Conservation (phyloP, 306 rosid genomes). For the Lagenaria siceraria region DNA sequence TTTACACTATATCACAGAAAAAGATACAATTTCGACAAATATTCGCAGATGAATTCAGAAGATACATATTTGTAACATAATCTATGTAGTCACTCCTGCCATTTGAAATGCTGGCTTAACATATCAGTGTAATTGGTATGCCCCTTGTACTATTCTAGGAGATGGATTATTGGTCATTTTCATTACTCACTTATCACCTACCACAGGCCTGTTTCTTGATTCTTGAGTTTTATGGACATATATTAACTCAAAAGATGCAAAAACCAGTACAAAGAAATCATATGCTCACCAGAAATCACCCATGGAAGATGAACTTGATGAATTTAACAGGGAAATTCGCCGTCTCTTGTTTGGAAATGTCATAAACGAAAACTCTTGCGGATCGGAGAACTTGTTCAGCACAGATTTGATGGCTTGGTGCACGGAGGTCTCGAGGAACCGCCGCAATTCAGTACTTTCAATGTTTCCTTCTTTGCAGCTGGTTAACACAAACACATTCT, state of each 20-base stretch:
- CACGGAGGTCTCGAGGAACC: constrained; percentile 36
- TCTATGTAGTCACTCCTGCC: background rate
- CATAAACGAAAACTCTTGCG: constrained; percentile 9
- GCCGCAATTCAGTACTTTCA: constrained; percentile 27
- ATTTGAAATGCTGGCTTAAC: background rate
- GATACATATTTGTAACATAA: background rate
- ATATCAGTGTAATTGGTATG: background rate
- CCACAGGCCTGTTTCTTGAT: background rate
- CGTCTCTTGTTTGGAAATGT: constrained; percentile 5
- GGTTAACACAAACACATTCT: constrained; percentile 47
- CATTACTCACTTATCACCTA: background rate
- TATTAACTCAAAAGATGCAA: background rate
- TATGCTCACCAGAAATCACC: constrained; percentile 28
- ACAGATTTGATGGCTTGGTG: constrained; percentile 49
- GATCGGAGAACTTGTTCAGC: constrained; percentile 38
- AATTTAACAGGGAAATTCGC: constrained; percentile 20
- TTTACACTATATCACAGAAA: background rate
- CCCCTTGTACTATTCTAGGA: constrained; percentile 1
- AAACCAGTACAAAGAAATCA: background rate
- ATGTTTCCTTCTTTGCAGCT: constrained; percentile 28
- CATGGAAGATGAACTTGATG: constrained; percentile 22
- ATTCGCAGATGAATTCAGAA: background rate
- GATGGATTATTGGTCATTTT: background rate
- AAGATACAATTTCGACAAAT: background rate
- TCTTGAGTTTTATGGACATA: constrained; percentile 3